Percentiles rank a stretch among this genome's conserved stretches.
phyloP scores from a whole-genome alignment of 805 yeast genomes.

The Vanderwaltozyma polyspora region DNA sequence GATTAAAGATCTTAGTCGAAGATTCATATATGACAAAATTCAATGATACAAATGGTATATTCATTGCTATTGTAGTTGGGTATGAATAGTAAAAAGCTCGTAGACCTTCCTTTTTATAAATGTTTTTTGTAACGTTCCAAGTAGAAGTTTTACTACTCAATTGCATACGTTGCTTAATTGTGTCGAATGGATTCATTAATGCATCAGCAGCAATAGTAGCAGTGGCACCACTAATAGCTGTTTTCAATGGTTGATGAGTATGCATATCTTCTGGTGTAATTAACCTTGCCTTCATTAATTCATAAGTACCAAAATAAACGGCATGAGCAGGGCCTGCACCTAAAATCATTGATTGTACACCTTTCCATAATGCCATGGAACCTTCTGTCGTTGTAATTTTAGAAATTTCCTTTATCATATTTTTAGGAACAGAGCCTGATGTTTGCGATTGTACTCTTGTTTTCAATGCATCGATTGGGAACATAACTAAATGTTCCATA shows the following conservation, averaged over 20 bases:
- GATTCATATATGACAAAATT: conserved; percentile 91
- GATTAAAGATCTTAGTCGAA: conserved; percentile 71
- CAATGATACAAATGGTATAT: conserved; percentile 89
- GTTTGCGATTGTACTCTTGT: conserved; percentile 85
- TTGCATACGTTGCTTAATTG: conserved; percentile 94
- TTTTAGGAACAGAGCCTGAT: conserved; percentile 19
- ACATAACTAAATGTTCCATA: conserved; percentile 98
- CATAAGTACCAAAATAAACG: conserved; percentile 87
- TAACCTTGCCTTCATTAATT: conserved; percentile 42
- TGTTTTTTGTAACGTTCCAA: conserved; percentile 26
- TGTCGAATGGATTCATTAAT: conserved; percentile 95
- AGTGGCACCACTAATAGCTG: conserved; percentile 81
- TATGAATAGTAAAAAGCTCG: conserved; percentile 82
- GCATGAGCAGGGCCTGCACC: conserved; percentile 99
- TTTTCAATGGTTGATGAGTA: conserved; percentile 63
- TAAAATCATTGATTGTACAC: conserved; percentile 78
- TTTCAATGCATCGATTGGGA: conserved; percentile 89
- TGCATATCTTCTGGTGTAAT: conserved; percentile 25
- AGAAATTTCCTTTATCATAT: conserved; percentile 57
- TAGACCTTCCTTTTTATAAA: conserved; percentile 56
- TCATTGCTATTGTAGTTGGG: conserved; percentile 88
- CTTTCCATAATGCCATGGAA: conserved; percentile 82
- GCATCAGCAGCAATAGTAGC: conserved; percentile 92
- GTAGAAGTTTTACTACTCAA: conserved; percentile 16
- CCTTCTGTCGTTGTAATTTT: conserved; percentile 81